Conservation (phyloP, 352 stramenopile species). For the Phytophthora megakarya region DNA sequence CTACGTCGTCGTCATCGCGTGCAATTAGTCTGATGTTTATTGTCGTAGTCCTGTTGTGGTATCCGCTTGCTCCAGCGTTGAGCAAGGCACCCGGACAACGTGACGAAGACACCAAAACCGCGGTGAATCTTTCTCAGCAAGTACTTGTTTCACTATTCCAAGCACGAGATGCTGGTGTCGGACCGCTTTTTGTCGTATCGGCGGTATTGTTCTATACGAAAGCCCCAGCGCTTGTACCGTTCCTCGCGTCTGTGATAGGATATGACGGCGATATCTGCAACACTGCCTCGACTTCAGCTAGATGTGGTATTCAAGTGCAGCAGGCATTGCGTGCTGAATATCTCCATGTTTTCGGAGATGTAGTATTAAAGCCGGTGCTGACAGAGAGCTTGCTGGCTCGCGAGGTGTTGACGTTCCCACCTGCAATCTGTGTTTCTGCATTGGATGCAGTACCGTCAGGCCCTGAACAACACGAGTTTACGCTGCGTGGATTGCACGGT, state of each 20-base stretch:
- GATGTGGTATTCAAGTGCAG: conserved; percentile 33
- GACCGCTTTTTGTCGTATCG: conserved; percentile 65
- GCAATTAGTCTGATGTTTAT: conserved; percentile 60
- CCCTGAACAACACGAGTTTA: conserved; percentile 54
- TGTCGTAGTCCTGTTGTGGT: conserved; percentile 61
- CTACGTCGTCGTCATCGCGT: conserved; percentile 31
- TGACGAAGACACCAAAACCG: conserved; percentile 58
- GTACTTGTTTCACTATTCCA: conserved; percentile 58
- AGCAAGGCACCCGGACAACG: conserved; percentile 66
- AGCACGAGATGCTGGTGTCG: conserved; percentile 39
- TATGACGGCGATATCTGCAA: conserved; percentile 29
- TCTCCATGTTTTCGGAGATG: conserved; percentile 62
- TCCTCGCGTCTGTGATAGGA: conserved; percentile 49
- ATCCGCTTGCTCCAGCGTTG: conserved; percentile 50
- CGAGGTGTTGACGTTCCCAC: conserved; percentile 57
- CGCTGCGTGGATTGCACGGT: conserved; percentile 53
- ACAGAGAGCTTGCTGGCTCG: conserved; percentile 68
- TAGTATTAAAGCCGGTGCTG: conserved; percentile 68
- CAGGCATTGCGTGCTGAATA: conserved; percentile 55
- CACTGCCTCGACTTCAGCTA: conserved; percentile 11
- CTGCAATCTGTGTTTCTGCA: conserved; percentile 35
- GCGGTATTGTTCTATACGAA: conserved; percentile 77
- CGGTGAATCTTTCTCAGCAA: conserved; percentile 65
- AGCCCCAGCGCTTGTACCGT: conserved; percentile 56
- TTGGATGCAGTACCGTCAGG: conserved; percentile 31